phyloP scores from a whole-genome alignment of 805 yeast genomes.

The Sugiyamaella chiloensis region DNA sequence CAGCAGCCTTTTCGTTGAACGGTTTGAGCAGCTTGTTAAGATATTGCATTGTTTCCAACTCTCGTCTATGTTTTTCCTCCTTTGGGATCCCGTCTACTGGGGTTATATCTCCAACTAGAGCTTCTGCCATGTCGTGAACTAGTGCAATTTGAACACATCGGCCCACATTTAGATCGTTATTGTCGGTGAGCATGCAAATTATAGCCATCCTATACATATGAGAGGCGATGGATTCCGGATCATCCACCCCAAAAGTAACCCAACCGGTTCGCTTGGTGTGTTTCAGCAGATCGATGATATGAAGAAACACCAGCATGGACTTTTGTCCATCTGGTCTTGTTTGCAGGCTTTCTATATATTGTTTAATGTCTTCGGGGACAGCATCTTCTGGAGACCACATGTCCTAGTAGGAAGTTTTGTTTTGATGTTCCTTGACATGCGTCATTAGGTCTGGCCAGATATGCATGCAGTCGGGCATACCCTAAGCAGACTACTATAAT shows the following conservation, averaged over 20 bases:
- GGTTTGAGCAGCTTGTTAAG: conserved; percentile 54
- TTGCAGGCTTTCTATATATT: conserved; percentile 32
- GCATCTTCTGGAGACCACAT: conserved; percentile 55
- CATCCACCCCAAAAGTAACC: conserved; percentile 62
- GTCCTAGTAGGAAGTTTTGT: conserved; percentile 1
- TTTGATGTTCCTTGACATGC: background rate
- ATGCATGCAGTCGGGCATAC: too few species aligned
- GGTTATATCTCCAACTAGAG: conserved; percentile 91
- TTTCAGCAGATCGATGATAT: conserved; percentile 69
- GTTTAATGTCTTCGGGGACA: conserved; percentile 46
- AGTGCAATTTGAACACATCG: conserved; percentile 82
- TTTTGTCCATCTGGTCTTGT: conserved; percentile 15
- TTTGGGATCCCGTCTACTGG: conserved; percentile 73
- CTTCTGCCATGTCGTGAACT: conserved; percentile 92
- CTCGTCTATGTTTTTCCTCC: conserved; percentile 80
- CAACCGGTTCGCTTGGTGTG: conserved; percentile 89
- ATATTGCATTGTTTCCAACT: conserved; percentile 66
- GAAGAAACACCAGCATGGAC: conserved; percentile 48
- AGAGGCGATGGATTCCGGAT: conserved; percentile 74
- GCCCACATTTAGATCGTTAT: conserved; percentile 52
- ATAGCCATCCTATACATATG: conserved; percentile 95
- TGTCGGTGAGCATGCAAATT: conserved; percentile 63
- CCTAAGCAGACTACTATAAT: too few species aligned
- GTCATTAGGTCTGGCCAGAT: too few species aligned
- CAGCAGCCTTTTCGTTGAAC: conserved; percentile 61